Percentiles rank a stretch among this genome's conserved stretches.
Conservation (phyloP, 805 yeast genomes). For the Geotrichum ghanense region DNA sequence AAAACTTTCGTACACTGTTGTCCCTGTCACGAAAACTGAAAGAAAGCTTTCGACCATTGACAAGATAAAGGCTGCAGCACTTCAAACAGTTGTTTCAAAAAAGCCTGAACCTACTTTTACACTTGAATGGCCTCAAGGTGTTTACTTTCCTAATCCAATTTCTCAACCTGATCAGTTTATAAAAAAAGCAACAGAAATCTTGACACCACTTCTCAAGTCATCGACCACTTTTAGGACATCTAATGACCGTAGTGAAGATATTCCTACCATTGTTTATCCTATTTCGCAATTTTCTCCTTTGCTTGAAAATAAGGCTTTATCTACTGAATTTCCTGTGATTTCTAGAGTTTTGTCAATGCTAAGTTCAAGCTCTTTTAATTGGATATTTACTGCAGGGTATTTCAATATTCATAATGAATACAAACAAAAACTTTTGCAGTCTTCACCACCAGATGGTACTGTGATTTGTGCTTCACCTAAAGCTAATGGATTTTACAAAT, state of each 20-base stretch:
- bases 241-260: too few relatives aligned
- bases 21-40: conserved; percentile 30
- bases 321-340: conserved; percentile 75
- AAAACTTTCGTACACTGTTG: conserved; percentile 57
- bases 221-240: conserved; percentile 7
- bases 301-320: conserved; percentile 41
- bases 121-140: conserved; percentile 1
- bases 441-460: conserved; percentile 44
- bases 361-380: conserved; percentile 43
- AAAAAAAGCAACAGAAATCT: conserved; percentile 34
- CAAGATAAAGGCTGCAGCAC: conserved; percentile 44
- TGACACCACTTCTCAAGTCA: conserved; percentile 49
- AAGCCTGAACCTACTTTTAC: conserved; percentile 1
- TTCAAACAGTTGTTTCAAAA: neutral
- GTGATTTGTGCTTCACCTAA: conserved; percentile 88
- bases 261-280: conserved; percentile 66
- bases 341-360: conserved; percentile 47
- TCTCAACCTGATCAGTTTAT: conserved; percentile 17
- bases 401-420: conserved; percentile 81
- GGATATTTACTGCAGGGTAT: conserved; percentile 95
- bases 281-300: conserved; percentile 86
- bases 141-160: conserved; percentile 47
- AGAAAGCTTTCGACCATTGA: conserved; percentile 56
- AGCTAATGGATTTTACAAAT: conserved; percentile 87
- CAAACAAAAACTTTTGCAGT: conserved; percentile 42